Evolutionary conservation across 352 stramenopile genomes (phyloP).

Genomic region (Pythium sp.): DNA sequence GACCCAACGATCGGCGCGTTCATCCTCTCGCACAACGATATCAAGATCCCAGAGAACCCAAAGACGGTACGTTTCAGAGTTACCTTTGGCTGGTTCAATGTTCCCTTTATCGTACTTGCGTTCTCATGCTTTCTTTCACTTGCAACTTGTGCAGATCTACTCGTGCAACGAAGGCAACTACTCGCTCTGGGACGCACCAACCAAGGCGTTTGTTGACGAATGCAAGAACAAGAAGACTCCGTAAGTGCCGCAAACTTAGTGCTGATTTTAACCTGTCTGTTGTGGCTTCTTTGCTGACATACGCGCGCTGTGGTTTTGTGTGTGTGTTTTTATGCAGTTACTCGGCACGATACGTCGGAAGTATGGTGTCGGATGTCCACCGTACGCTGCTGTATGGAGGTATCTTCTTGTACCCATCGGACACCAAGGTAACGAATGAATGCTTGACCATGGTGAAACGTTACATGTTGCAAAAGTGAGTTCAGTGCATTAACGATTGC

Average conservation of each 20-base stretch:
- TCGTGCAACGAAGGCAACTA: slow-evolving; percentile 99
- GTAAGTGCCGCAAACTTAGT: slow-evolving; percentile 29
- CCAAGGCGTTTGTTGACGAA: slow-evolving; percentile 85
- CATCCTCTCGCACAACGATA: slow-evolving; percentile 94
- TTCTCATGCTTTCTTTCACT: background rate
- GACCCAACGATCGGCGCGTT: slow-evolving; percentile 98
- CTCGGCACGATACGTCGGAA: slow-evolving; percentile 96
- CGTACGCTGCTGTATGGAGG: slow-evolving; percentile 98
- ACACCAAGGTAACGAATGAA: slow-evolving; percentile 81
- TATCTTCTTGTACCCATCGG: slow-evolving; percentile 98
- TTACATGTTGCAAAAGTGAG: background rate
- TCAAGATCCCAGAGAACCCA: slow-evolving; percentile 91
- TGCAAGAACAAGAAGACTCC: slow-evolving; percentile 78
- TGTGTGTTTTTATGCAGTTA: slow-evolving; percentile 42
- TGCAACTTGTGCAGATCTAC: slow-evolving; percentile 78
- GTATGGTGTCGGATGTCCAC: slow-evolving; percentile 99
- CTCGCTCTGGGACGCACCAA: slow-evolving; percentile 92
- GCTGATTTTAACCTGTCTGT: background rate
- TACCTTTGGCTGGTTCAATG: background rate
- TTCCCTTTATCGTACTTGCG: background rate
- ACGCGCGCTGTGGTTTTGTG: background rate
- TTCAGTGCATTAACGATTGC: background rate
- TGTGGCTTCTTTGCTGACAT: background rate
- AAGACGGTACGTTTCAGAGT: slow-evolving; percentile 54
- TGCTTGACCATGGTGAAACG: background rate